Conservation (phyloP, 495 filamentous ascomycete genomes). For the Tuber borchii region DNA sequence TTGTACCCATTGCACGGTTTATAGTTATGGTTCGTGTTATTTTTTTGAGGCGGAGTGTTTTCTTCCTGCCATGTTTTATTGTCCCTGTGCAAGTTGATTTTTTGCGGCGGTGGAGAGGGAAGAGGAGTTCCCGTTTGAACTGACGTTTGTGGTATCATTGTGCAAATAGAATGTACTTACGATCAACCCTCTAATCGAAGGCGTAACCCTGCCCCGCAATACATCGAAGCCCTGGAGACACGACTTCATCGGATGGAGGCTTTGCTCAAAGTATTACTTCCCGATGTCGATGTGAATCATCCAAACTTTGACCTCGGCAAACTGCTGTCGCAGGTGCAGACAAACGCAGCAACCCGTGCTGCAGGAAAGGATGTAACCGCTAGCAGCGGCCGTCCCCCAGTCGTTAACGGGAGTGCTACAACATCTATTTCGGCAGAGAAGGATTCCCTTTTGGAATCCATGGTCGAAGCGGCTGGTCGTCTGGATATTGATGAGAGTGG, state of each 20-base stretch:
- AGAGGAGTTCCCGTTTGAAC: conserved; percentile 18
- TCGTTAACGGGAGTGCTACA: conserved; percentile 1
- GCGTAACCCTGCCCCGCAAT: conserved; percentile 89
- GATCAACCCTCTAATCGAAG: conserved; percentile 95
- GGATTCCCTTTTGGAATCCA: conserved; percentile 80
- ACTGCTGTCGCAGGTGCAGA: conserved; percentile 32
- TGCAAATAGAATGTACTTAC: conserved; percentile 78
- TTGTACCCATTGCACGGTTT: conserved; percentile 95
- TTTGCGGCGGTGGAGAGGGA: neutral
- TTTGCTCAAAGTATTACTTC: conserved; percentile 70
- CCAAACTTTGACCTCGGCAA: conserved; percentile 61
- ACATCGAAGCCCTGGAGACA: conserved; percentile 83
- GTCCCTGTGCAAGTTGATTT: neutral
- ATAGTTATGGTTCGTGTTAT: conserved; percentile 78
- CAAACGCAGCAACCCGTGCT: conserved; percentile 18
- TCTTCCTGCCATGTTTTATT: neutral
- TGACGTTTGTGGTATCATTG: conserved; percentile 10
- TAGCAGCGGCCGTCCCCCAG: conserved; percentile 7
- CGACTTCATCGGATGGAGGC: conserved; percentile 78
- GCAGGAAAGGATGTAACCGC: conserved; percentile 12
- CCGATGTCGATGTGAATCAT: conserved; percentile 77
- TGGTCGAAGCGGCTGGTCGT: conserved; percentile 85
- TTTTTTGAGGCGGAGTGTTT: neutral
- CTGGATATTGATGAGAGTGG: conserved; percentile 87
- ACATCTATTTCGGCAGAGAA: conserved; percentile 44